Evolutionary conservation across 1,284 basidiomycete genomes (phyloP), one percentile per base, ranked within the genome.

Genomic region (Mixia osmundae): DNA sequence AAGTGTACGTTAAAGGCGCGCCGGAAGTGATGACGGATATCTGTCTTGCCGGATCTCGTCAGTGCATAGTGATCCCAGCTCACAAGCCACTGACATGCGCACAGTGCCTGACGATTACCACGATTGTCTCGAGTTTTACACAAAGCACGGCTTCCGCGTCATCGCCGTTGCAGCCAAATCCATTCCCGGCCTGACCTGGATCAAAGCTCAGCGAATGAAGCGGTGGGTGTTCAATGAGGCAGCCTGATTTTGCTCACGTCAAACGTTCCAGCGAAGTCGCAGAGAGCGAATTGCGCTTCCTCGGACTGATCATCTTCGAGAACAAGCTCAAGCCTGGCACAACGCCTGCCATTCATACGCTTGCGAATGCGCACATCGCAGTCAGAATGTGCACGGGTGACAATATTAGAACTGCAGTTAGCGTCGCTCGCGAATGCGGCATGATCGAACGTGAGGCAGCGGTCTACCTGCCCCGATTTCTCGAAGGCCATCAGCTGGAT

Each of bases 301-400:
- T 97, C 10, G 91, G 91, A 5, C 63, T 99, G 30, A 76, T 97
- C 52, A 87, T 99, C 38, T 99, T 99, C 52, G 91, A 99, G 57
- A 99, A 99, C 63, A 85, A 94, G 60, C 64, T 99, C 44, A 99
- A 99, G 56, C 71, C 78, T 4, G 85, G 77, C 7, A 94, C 91
- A 0, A 65, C 79, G 0, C 78, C 83, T 14, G 83, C 80, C 15
- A 94, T 99, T 40, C 76, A 80, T 44, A 75, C 74, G 1, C 66
- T 99, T 12, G 72, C 80, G 38, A 65, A 69, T 8, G 91, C 91
- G 1, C 82, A 94, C 59, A 65, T 99, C 27, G 76, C 80, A 7
- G 89, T 82, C 50, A 68, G 87, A 45, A 97, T 99, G 91, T 89
- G 94, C 39, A 97, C 91, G 0, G 91, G 91, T 7, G 91, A 99